Evolutionary conservation across 2,329 filamentous ascomycete genomes (phyloP), one percentile per base, ranked within the genome.

Genomic region (Fonsecaea nubica): DNA sequence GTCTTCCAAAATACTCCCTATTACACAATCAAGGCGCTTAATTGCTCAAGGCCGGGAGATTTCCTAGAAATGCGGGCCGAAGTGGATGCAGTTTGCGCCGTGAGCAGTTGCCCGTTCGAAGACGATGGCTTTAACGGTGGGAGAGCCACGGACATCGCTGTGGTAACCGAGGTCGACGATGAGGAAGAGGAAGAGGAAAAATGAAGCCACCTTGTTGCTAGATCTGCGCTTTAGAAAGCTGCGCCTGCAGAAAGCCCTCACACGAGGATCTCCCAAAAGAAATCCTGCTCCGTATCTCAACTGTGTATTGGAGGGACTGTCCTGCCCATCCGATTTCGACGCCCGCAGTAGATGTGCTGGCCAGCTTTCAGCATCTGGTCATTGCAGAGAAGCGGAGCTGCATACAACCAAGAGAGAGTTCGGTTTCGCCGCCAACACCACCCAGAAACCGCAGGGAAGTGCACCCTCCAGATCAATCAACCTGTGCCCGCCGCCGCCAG

Each of bases 1-100:
- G 72, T 78, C 62, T 80, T 79, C 63, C 78, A 79, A 67, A 80
- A 79, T 65, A 79, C 78, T 52, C 77, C 78, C 15, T 76, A 78
- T 62, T 79, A 78, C 61, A 73, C 70, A 33, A 68, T 80, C 48
- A 80, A 80, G 68, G 71, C 71, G 18, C 64, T 80, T 48, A 74
- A 75, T n/a, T 76, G 72, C 61, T 77, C 76, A 61, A 76, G 74
- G 71, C 70, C 78, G 3, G 77, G 77, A 4, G 78, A 80, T 67
- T 79, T 74, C 67, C 72, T 80, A 38, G 77, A 79, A 67, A 78
- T 80, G 65, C 74, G 77, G 69, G 78, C 76, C 10, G 63, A 77
- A 67, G 71, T 75, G 68, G 76, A 78, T 66, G 69, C 70, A 32
- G 71, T 80, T 18, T 75, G 74, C 61, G 78, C 75, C 10, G 76